These are phyloP conservation scores for Penicillium oxalicum DNA, from an alignment of 2,329 filamentous ascomycete species.

Conservation along the genomic window DNA sequence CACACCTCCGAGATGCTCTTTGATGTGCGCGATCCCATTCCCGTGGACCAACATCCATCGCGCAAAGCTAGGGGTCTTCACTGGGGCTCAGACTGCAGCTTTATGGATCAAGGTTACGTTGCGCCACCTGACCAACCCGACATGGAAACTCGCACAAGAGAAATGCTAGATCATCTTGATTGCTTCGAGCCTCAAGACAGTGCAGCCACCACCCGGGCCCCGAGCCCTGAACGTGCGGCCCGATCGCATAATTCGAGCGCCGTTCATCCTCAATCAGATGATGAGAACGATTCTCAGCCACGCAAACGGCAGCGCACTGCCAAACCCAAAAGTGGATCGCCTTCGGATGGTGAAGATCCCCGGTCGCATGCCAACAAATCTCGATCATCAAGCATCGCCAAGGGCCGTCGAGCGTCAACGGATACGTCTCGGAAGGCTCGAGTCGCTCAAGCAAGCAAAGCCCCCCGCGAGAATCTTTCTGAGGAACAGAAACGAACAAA, in stretches of 20 bases:
- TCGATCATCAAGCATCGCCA: constrained; percentile 37
- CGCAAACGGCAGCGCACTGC: constrained; percentile 29
- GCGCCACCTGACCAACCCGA: constrained; percentile 54
- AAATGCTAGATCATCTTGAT: constrained; percentile 51
- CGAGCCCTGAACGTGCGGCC: constrained; percentile 46
- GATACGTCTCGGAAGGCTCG: constrained; percentile 34
- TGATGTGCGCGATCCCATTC: constrained; percentile 30
- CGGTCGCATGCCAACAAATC: constrained; percentile 44
- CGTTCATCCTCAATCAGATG: constrained; percentile 5
- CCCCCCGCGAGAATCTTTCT: constrained; percentile 56
- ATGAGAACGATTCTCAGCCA: constrained; percentile 23
- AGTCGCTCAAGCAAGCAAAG: constrained; percentile 26
- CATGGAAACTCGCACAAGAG: constrained; percentile 51
- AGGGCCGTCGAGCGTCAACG: constrained; percentile 30
- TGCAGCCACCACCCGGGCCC: constrained; percentile 53
- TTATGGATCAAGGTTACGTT: constrained; percentile 56
- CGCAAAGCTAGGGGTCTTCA: constrained; percentile 45
- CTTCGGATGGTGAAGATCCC: constrained; percentile 31
- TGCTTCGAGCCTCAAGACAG: constrained; percentile 55
- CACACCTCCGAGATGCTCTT: constrained; percentile 37
- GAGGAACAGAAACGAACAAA: constrained; percentile 80
- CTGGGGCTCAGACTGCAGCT: constrained; percentile 65
- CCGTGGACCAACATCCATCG: constrained; percentile 33
- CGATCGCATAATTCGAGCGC: constrained; percentile 7
- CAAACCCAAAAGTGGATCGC: constrained; percentile 36